Evolutionary conservation across 805 yeast species (phyloP).

Genomic region (Isabelozyma rhagii): DNA sequence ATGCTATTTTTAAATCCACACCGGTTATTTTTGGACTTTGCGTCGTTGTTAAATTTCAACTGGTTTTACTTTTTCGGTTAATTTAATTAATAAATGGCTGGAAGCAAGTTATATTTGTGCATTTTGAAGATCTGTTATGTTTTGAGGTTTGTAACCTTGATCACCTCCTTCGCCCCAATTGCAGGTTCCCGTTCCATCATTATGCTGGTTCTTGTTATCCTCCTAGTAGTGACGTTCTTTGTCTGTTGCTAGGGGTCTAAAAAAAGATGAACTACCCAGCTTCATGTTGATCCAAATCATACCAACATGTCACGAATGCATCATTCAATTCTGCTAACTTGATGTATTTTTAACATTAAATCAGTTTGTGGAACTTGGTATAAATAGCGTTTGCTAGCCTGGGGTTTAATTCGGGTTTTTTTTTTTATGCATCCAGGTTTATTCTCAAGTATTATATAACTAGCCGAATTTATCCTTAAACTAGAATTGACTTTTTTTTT

Average conservation of each 20-base stretch:
- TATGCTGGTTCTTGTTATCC: neutral
- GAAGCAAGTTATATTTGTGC: neutral
- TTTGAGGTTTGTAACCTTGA: neutral
- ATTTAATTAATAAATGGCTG: neutral
- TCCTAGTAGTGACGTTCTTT: too few species aligned
- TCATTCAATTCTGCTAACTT: neutral
- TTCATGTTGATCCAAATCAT: neutral
- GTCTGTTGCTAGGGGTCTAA: neutral
- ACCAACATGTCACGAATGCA: neutral
- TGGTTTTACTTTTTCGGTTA: neutral
- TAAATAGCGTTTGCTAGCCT: neutral
- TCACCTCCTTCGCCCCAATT: neutral
- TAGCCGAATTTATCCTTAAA: neutral
- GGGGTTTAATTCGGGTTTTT: neutral
- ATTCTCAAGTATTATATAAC: neutral
- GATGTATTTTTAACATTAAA: neutral
- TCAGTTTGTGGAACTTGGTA: neutral
- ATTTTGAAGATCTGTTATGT: neutral
- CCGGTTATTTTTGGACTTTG: neutral
- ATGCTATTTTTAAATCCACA: neutral
- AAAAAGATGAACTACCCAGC: neutral
- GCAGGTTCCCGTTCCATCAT: neutral
- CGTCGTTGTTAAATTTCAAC: neutral
- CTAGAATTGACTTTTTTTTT: neutral
- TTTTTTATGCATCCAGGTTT: neutral